Base-by-base conservation (phyloP, 495 filamentous ascomycete species). In the Penicillium bialowiezense region DNA sequence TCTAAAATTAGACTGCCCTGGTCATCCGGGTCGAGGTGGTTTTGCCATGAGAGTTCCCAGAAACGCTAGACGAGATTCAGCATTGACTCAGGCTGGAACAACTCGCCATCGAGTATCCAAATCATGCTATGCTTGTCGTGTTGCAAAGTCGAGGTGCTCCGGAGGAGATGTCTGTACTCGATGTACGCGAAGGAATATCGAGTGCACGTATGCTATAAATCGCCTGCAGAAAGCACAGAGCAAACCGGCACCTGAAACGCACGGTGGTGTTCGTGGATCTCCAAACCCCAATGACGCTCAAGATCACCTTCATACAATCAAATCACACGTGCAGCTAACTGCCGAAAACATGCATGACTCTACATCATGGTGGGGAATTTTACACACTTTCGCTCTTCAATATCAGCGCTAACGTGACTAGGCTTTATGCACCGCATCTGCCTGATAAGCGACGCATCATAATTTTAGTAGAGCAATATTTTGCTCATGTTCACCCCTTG, bases 131-230 rank as follows among this genome's bases (percentile, higher is more conserved):
- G 29, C 47, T 37, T 65, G 60, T 29, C 63, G 59, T 14, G 17
- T 41, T 44, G 60, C 59, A 48, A 65, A 65, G 34, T 41, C 56
- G 13, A 49, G 55, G 21, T 65, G 63, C 34, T 56, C 57, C n/a
- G 57, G 60, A 8, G 57, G 53, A 1, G 19, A 50, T 19, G 40
- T 17, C 20, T 65, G 63, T 47, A 36, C 37, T 9, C 38, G 60
- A 23, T 65, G 63, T 33, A 33, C 42, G 9, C 31, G 37, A 1
- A 60, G 48, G 42, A 50, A 53, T 7, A 17, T 63, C 28, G 47
- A 59, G 7, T 65, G 63, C 34, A 40, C 41, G 9, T 61, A 63
- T 55, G 44, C 44, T 36, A 13, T 31, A 7, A 32, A 17, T 14
- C 41, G 41, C 7, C 8, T 23, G 28, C 6, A 33, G 12, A 20